phyloP scores from a whole-genome alignment of 768 basidiomycete genomes.

The Suillus decipiens region DNA sequence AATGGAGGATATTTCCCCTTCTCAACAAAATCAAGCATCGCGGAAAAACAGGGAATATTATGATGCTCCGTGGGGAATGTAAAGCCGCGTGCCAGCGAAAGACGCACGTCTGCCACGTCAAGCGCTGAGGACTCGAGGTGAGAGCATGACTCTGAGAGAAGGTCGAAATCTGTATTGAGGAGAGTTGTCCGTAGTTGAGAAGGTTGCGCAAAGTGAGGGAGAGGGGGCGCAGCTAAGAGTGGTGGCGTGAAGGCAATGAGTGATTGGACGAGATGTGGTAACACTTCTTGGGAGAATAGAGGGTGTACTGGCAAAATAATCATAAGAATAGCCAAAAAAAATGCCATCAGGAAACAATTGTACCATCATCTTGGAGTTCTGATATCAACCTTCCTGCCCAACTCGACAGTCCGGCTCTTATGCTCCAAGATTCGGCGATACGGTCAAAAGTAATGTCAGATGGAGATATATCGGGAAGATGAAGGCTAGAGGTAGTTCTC shows the following conservation, averaged over 20 bases:
- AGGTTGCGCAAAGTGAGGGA: constrained; percentile 40
- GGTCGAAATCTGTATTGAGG: constrained; percentile 67
- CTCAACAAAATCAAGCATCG: constrained; percentile 76
- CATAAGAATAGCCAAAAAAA: neutral
- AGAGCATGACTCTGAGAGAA: constrained; percentile 73
- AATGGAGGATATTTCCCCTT: constrained; percentile 64
- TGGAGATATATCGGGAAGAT: constrained; percentile 22
- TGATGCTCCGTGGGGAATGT: constrained; percentile 58
- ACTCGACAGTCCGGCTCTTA: constrained; percentile 63
- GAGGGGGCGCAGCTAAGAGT: constrained; percentile 37
- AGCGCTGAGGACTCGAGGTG: constrained; percentile 76
- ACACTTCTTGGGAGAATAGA: constrained; percentile 60
- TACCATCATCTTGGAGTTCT: constrained; percentile 73
- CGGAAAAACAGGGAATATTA: constrained; percentile 57
- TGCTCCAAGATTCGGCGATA: constrained; percentile 59
- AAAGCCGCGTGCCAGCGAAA: constrained; percentile 67
- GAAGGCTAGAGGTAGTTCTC: constrained; percentile 25
- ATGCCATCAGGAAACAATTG: neutral
- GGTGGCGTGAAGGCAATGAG: constrained; percentile 65
- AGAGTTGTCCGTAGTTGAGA: constrained; percentile 47
- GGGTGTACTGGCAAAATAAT: constrained; percentile 43
- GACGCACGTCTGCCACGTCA: constrained; percentile 75
- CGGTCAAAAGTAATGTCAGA: constrained; percentile 26
- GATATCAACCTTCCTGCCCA: constrained; percentile 82
- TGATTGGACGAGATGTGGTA: constrained; percentile 62